A percentile compares a stretch with the other conserved stretches of the same genome.
Evolutionary conservation across 345 rosid species (phyloP).

Genomic region (Cardamine resedifolia): DNA sequence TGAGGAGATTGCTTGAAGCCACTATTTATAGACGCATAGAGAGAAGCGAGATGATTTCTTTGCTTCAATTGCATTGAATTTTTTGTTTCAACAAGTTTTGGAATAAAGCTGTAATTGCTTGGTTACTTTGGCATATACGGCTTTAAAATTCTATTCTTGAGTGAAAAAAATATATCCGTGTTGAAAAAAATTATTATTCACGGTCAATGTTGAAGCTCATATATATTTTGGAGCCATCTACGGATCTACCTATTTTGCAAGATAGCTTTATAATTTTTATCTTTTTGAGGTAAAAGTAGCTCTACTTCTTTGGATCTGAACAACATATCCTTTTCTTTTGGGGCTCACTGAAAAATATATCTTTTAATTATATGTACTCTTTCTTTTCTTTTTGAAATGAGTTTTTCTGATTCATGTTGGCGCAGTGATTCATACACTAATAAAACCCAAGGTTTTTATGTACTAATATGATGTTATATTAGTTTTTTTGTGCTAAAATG

Average conservation of each 20-base stretch:
- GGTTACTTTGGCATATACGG: slow-evolving; percentile 23
- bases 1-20: slow-evolving; percentile 11
- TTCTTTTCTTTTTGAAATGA: no score
- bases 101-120: slow-evolving; percentile 23
- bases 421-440: not conserved
- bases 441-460: not conserved
- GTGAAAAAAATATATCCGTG: no score
- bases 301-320: not conserved
- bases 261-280: not conserved
- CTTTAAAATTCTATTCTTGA: not conserved
- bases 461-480: no score
- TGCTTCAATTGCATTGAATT: not conserved
- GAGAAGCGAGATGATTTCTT: not conserved
- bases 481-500: no score
- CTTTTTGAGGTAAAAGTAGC: not conserved
- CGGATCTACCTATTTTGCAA: not conserved
- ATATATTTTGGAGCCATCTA: not conserved
- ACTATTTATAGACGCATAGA: slow-evolving; percentile 30
- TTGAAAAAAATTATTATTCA: not conserved
- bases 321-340: not conserved
- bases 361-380: no score
- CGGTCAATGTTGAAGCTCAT: not conserved
- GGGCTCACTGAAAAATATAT: not conserved
- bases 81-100: slow-evolving; percentile 19
- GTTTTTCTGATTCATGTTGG: not conserved